Base-by-base conservation (phyloP, 345 rosid genomes). In the Sonneratia caseolaris region DNA sequence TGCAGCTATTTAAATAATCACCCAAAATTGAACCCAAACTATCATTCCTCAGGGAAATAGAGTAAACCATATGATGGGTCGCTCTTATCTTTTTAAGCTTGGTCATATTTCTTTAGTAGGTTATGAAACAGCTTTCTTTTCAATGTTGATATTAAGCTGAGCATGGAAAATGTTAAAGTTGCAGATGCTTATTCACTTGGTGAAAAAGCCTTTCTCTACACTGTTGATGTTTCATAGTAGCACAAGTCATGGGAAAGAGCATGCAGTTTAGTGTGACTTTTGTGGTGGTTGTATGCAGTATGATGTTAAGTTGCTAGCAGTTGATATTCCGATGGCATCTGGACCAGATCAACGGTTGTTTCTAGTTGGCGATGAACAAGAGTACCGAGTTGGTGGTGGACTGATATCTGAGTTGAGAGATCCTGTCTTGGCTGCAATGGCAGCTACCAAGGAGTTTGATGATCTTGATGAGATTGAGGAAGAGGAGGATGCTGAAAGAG, bases 371-470 rank as follows among this genome's bases (percentile, higher is more conserved):
- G 91, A 94, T 53, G 96, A 94, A 82, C 88, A 88, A 66, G 97
- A 92, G 76, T 92, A 92, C 86, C 83, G 81, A 81, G 79, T 94
- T 15, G 97, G 97, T 38, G 96, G 91, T 38, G 97, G 99, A 70
- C 75, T 95, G 66, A 92, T 95, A 69, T 82, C 91, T 24, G 85
- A 86, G 84, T 81, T 92, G 73, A 82, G 97, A 80, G 99, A 92
- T 80, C 99, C 99, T 2, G 91, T 92, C n/a, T 85, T 90, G 66
- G 92, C 85, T 79, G 99, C 97, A 76, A 87, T 92, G 97, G 89
- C 93, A 21, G 97, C 97, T 36, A 78, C 84, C 36, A 89, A 89
- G 79, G 99, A 92, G 79, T 95, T 95, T 68, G 99, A 95, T 64
- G 84, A 82, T 73, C 97, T 92, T 68, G 97, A 95, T 57, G 79